Evolutionary conservation across 495 filamentous ascomycete species (phyloP).

Genomic region (Penicillium subrubescens): DNA sequence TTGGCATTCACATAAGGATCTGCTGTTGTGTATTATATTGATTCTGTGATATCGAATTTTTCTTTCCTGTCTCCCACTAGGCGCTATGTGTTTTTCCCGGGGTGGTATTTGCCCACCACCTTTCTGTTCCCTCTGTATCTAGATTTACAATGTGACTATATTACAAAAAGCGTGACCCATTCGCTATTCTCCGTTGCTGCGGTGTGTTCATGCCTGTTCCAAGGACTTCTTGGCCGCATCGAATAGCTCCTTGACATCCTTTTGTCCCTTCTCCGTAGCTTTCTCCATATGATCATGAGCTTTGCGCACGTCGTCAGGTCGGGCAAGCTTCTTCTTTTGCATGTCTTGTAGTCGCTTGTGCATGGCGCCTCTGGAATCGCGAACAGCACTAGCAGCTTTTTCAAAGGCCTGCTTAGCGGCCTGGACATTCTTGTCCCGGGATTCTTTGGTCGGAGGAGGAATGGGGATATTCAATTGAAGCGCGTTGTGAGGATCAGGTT

Average conservation of each 20-base stretch:
- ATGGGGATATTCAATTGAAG: constrained; percentile 73
- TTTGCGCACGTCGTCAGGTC: constrained; percentile 68
- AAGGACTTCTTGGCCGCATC: constrained; percentile 64
- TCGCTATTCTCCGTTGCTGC: background rate
- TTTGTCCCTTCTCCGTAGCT: constrained; percentile 67
- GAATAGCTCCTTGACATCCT: constrained; percentile 67
- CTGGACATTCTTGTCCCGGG: constrained; percentile 53
- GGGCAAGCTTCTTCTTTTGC: constrained; percentile 55
- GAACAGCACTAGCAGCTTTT: constrained; percentile 53
- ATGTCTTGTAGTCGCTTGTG: constrained; percentile 66
- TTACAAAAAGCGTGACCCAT: constrained; percentile 9
- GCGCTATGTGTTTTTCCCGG: constrained; percentile 5
- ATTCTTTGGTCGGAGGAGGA: constrained; percentile 68
- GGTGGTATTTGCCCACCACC: background rate
- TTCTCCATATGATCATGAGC: constrained; percentile 73
- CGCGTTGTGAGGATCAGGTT: constrained; percentile 65
- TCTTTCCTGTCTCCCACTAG: constrained; percentile 1
- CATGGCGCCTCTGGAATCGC: constrained; percentile 57
- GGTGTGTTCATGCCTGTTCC: constrained; percentile 39
- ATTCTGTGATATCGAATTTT: constrained; percentile 8
- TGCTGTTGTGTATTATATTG: constrained; percentile 34
- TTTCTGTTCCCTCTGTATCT: constrained; percentile 16
- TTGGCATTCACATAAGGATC: background rate
- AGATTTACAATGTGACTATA: constrained; percentile 28
- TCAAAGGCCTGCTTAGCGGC: constrained; percentile 64